These are phyloP conservation scores for Starmerella gropengiesseri DNA, from an alignment of 805 yeast species.

Conservation along the genomic window DNA sequence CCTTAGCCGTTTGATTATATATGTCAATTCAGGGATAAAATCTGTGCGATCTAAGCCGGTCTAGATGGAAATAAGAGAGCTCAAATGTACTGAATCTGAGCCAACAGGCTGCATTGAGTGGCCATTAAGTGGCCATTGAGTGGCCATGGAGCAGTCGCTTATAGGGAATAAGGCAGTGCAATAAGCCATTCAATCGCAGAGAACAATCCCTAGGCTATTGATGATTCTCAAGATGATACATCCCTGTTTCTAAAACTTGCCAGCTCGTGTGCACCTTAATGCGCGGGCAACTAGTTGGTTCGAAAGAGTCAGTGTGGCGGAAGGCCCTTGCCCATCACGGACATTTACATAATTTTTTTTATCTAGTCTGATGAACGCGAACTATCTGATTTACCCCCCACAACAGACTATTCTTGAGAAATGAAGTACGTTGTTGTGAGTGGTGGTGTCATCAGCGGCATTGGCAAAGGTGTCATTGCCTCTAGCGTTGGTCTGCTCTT, in stretches of 20 bases:
- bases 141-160: too few relatives aligned
- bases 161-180: too few relatives aligned
- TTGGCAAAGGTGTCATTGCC: constrained; percentile 96
- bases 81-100: too few relatives aligned
- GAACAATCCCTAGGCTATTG: neutral
- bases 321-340: constrained; percentile 5
- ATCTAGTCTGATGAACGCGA: too few relatives aligned
- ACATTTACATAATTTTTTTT: constrained; percentile 15
- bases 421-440: constrained; percentile 99
- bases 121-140: too few relatives aligned
- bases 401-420: neutral
- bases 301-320: constrained; percentile 2
- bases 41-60: too few relatives aligned
- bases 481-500: constrained; percentile 91
- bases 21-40: too few relatives aligned
- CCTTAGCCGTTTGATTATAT: too few relatives aligned
- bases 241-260: too few relatives aligned
- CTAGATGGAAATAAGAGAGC: too few relatives aligned
- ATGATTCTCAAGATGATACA: neutral
- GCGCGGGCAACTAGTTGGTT: neutral
- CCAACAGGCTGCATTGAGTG: too few relatives aligned
- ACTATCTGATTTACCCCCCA: neutral
- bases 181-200: too few relatives aligned
- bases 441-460: constrained; percentile 99
- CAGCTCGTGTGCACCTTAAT: neutral